Evolutionary conservation across 2,329 filamentous ascomycete genomes (phyloP).

Genomic region (Verticillium tricorpus): DNA sequence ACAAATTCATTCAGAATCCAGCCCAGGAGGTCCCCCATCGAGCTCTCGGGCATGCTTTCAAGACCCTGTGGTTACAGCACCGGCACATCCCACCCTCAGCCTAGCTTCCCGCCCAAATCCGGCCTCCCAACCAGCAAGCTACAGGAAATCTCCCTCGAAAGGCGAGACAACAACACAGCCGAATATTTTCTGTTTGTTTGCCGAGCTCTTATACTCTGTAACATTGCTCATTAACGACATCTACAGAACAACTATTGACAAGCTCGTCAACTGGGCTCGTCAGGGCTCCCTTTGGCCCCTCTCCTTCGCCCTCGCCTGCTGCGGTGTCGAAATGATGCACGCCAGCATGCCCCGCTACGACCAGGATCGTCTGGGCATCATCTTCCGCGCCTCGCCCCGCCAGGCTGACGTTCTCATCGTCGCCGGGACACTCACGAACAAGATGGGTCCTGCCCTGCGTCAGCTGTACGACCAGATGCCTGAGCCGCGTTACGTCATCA

Average conservation of each 20-base stretch:
- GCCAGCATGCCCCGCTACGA: constrained; percentile 59
- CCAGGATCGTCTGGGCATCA: constrained; percentile 60
- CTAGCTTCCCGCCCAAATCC: neutral
- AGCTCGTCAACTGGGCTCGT: constrained; percentile 53
- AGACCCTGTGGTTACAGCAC: neutral
- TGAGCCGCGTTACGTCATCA: constrained; percentile 59
- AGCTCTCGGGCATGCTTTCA: too few relatives aligned
- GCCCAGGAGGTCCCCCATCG: too few relatives aligned
- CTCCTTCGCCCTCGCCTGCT: constrained; percentile 59
- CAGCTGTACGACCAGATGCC: constrained; percentile 67
- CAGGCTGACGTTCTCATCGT: constrained; percentile 65
- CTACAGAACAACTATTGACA: constrained; percentile 41
- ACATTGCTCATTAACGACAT: too few relatives aligned
- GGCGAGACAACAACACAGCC: constrained; percentile 1
- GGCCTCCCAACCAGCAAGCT: neutral
- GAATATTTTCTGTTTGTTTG: constrained; percentile 14
- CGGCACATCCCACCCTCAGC: neutral
- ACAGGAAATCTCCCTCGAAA: neutral
- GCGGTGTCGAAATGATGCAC: constrained; percentile 62
- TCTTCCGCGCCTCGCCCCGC: constrained; percentile 62
- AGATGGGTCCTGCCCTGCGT: constrained; percentile 61
- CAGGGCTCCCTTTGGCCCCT: constrained; percentile 58
- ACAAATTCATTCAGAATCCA: too few relatives aligned
- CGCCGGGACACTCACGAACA: constrained; percentile 63
- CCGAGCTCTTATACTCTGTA: too few relatives aligned